Percentiles rank a stretch among this genome's conserved stretches.
Conservation (phyloP, 2,329 filamentous ascomycete genomes). For the Trichoderma semiorbis region DNA sequence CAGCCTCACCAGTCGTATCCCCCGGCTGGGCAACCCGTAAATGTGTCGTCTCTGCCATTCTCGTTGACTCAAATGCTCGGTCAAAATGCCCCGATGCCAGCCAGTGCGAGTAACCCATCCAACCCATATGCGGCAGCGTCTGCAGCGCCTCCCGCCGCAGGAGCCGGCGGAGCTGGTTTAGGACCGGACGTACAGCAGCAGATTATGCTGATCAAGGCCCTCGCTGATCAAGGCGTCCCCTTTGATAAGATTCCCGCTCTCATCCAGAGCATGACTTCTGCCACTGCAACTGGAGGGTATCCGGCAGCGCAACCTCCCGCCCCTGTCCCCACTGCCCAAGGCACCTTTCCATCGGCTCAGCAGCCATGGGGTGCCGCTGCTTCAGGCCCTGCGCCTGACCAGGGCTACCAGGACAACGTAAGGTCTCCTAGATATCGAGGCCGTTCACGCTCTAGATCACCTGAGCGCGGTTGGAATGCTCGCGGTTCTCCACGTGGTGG, state of each 20-base stretch:
- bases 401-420: conserved; percentile 52
- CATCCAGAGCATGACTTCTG: conserved; percentile 51
- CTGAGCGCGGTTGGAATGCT: conserved; percentile 65
- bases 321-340: conserved; percentile 33
- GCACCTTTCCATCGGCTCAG: conserved; percentile 38
- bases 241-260: conserved; percentile 69
- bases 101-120: conserved; percentile 28
- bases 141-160: conserved; percentile 34
- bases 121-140: conserved; percentile 28
- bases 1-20: conserved; percentile 37
- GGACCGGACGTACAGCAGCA: conserved; percentile 64
- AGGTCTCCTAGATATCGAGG: conserved; percentile 59
- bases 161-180: conserved; percentile 37
- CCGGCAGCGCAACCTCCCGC: conserved; percentile 32
- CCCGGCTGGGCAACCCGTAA: conserved; percentile 56
- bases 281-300: conserved; percentile 30
- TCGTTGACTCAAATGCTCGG: conserved; percentile 34
- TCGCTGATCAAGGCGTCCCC: conserved; percentile 71
- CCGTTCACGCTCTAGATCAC: conserved; percentile 76
- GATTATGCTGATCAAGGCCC: conserved; percentile 69
- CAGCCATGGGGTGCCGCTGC: conserved; percentile 32
- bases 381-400: conserved; percentile 42
- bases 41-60: conserved; percentile 48
- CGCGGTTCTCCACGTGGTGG: conserved; percentile 62
- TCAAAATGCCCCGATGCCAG: conserved; percentile 34